Conservation (phyloP, 2,329 filamentous ascomycete species). For the Colletotrichum chrysophilum region DNA sequence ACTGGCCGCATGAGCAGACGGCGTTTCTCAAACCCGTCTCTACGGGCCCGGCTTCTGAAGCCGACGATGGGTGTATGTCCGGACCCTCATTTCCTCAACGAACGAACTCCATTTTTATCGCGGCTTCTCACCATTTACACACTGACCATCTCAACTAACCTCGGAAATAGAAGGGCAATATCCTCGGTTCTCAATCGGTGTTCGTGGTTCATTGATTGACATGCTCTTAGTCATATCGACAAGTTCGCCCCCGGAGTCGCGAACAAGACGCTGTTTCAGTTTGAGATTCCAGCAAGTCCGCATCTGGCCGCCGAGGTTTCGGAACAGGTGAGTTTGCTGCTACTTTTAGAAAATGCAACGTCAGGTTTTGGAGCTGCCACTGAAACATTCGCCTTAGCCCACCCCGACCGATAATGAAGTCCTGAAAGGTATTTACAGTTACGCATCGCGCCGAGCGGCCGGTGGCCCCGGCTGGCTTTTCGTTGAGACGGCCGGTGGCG, state of each 20-base stretch:
- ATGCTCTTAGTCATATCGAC: conserved; percentile 61
- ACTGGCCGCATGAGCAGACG: conserved; percentile 51
- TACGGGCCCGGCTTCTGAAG: conserved; percentile 72
- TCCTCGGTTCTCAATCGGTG: neutral
- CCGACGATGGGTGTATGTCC: conserved; percentile 68
- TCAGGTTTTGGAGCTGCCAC: neutral
- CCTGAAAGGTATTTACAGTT: conserved; percentile 50
- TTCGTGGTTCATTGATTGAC: neutral
- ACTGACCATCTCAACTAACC: neutral
- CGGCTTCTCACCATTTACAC: neutral
- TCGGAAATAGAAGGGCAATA: neutral
- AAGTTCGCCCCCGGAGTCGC: conserved; percentile 58
- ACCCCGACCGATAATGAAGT: conserved; percentile 57
- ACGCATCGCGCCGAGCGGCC: conserved; percentile 47
- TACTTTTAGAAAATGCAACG: neutral
- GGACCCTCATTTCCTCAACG: neutral
- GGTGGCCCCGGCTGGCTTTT: conserved; percentile 63
- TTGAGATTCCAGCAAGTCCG: conserved; percentile 76
- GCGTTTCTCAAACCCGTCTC: conserved; percentile 83
- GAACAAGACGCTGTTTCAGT: conserved; percentile 70
- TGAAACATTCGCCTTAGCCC: neutral
- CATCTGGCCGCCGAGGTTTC: conserved; percentile 69
- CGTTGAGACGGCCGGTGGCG: conserved; percentile 82
- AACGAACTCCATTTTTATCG: neutral
- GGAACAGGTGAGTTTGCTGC: conserved; percentile 41